Evolutionary conservation across 805 yeast species (phyloP), one percentile per base, ranked within the genome.

Genomic region (Komagataella phaffii): DNA sequence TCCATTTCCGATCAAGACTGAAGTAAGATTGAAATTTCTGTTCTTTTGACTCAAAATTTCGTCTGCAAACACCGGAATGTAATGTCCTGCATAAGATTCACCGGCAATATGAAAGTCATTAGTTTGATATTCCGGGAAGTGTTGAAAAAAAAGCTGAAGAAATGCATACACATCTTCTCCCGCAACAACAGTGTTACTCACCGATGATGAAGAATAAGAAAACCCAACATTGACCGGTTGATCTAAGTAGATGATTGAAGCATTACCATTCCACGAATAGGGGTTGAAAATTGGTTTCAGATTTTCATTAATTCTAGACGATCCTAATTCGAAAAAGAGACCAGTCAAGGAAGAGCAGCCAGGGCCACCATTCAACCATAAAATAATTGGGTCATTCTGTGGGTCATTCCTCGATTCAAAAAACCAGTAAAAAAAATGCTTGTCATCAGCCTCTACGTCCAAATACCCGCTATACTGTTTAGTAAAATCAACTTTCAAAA

Each of bases 291-390:
- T 73, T 19, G 90, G 90, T 59, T 77, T 76, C 54, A 81, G 64
- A 24, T 83, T 77, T 46, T 77, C 65, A 53, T 73, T 76, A 55
- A 88, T 80, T 19, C 81, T 73, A 2, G 95, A 74, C 14, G 96
- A 91, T 24, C 96, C 96, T 59, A 88, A 74, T 64, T 88, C 96
- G 64, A 87, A 86, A 63, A 88, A 84, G 57, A 86, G 74, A 0
- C 96, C 96, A 12, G 95, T 86, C 68, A 87, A 68, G 8, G 95
- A 86, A 14, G 95, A 85, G 69, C 96, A 88, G 3, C 96, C 96
- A 47, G 96, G 96, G 17, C 96, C 96, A 59, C 96, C 96, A 63
- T 88, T 88, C 63, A 88, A 75, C 96, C 96, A 89, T 58, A 91
- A 73, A 50, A 89, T 77, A 45, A 88, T 73, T 1, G 96, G 96